Evolutionary conservation across 306 rosid species (phyloP).

Genomic region (Carpinus fangiana): DNA sequence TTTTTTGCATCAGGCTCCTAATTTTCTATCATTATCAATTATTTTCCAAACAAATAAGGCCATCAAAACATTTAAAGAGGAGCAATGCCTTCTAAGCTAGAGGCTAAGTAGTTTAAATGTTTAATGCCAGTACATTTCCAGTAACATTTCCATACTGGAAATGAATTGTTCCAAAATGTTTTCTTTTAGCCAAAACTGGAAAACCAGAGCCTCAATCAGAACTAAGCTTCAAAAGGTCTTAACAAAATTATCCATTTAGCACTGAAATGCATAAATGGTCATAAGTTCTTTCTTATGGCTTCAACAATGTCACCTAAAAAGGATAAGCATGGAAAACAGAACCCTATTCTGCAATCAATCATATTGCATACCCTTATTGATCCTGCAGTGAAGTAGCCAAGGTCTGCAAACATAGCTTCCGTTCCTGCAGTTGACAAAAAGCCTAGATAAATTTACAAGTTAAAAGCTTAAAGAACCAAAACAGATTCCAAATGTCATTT

Average conservation of each 20-base stretch:
- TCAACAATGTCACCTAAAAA: constrained; percentile 18
- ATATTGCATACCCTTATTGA: constrained; percentile 69
- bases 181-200: not conserved
- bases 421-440: constrained; percentile 61
- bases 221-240: not conserved
- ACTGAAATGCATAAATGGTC: not conserved
- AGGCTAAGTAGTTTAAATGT: not conserved
- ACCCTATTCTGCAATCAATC: constrained; percentile 26
- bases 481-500: constrained; percentile 20
- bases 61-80: constrained; percentile 20
- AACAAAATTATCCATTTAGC: not conserved
- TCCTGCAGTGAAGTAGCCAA: constrained; percentile 61
- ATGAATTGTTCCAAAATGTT: not conserved
- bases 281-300: not conserved
- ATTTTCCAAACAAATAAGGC: constrained; percentile 18
- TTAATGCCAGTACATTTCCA: not conserved
- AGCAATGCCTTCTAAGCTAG: constrained; percentile 5
- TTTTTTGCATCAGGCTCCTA: constrained; percentile 9
- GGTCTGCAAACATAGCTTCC: constrained; percentile 82
- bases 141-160: not conserved
- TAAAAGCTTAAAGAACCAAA: constrained; percentile 22
- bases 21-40: constrained; percentile 15
- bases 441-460: constrained; percentile 25
- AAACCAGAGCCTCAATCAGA: not conserved
- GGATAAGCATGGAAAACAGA: constrained; percentile 18